Evolutionary conservation across 805 yeast genomes (phyloP).

Genomic region (Dipodascopsis tothii): DNA sequence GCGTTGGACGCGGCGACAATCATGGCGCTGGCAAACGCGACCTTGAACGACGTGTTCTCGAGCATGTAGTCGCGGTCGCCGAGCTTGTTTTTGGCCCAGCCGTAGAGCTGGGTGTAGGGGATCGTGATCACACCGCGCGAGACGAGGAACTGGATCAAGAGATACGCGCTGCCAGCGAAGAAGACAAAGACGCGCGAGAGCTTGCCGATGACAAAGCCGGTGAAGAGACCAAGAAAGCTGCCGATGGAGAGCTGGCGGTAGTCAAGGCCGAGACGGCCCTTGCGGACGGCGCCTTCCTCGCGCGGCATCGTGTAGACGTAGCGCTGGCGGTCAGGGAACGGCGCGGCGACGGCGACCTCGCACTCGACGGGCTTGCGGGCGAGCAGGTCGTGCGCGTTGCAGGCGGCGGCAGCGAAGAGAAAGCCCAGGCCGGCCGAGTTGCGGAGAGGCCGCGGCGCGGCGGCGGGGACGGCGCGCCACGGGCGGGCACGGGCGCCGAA

Average conservation of each 20-base stretch:
- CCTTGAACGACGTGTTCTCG: constrained; percentile 48
- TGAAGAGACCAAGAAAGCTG: constrained; percentile 45
- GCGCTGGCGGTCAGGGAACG: too few species aligned
- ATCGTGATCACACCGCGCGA: constrained; percentile 42
- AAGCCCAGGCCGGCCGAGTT: too few species aligned
- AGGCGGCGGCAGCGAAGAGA: too few species aligned
- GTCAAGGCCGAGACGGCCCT: too few species aligned
- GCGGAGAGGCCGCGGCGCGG: not conserved
- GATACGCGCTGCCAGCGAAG: constrained; percentile 37
- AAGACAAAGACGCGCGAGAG: constrained; percentile 46
- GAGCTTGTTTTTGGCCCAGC: constrained; percentile 31
- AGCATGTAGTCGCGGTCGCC: constrained; percentile 44
- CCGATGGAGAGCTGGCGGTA: constrained; percentile 53
- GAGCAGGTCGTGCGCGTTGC: too few species aligned
- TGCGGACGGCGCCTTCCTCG: too few species aligned
- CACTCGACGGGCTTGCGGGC: not conserved
- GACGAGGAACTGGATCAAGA: constrained; percentile 42
- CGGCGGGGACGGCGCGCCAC: constrained; percentile 1
- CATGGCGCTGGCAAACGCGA: constrained; percentile 47
- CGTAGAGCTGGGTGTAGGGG: constrained; percentile 29
- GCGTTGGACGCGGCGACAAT: constrained; percentile 47
- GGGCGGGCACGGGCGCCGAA: not conserved
- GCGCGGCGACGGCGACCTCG: not conserved
- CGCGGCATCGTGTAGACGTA: too few species aligned
- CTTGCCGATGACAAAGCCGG: constrained; percentile 50